phyloP scores from a whole-genome alignment of 2,329 filamentous ascomycete genomes.

The Cladophialophora carrionii region DNA sequence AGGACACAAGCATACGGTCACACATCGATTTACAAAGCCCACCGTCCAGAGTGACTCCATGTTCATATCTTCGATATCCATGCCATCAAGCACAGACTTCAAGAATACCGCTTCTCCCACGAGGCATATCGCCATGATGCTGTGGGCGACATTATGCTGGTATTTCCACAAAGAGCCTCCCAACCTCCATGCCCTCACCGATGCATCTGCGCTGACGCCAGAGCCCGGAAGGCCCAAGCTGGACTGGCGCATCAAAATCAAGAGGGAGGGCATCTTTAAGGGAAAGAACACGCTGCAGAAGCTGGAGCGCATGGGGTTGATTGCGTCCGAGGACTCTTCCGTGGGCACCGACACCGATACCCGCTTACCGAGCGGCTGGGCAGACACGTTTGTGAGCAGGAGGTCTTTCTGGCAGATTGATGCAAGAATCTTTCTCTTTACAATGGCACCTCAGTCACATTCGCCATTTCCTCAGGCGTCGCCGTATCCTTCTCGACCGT shows the following conservation, averaged over 20 bases:
- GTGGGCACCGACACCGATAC: conserved; percentile 69
- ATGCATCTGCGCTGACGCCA: conserved; percentile 67
- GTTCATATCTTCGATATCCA: conserved; percentile 90
- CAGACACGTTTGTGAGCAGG: conserved; percentile 77
- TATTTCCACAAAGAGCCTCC: conserved; percentile 91
- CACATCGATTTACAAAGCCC: conserved; percentile 70
- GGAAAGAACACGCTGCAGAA: conserved; percentile 83
- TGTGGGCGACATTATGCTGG: conserved; percentile 94
- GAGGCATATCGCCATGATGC: conserved; percentile 91
- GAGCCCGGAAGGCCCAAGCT: conserved; percentile 72
- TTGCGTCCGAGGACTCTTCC: conserved; percentile 73
- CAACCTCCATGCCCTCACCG: conserved; percentile 63
- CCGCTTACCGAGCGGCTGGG: conserved; percentile 69
- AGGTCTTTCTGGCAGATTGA: conserved; percentile 92
- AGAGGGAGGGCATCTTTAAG: conserved; percentile 83
- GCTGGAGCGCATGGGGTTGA: conserved; percentile 88
- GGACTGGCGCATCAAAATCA: conserved; percentile 85
- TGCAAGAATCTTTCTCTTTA: conserved; percentile 83
- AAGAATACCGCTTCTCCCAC: conserved; percentile 79
- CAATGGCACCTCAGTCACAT: conserved; percentile 64
- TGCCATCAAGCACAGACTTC: conserved; percentile 77
- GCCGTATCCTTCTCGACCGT: conserved; percentile 55
- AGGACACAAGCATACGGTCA: conserved; percentile 28
- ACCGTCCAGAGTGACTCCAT: conserved; percentile 78
- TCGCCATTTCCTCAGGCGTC: conserved; percentile 55